phyloP scores from a whole-genome alignment of 2,329 filamentous ascomycete genomes.

The Fusarium sp. region DNA sequence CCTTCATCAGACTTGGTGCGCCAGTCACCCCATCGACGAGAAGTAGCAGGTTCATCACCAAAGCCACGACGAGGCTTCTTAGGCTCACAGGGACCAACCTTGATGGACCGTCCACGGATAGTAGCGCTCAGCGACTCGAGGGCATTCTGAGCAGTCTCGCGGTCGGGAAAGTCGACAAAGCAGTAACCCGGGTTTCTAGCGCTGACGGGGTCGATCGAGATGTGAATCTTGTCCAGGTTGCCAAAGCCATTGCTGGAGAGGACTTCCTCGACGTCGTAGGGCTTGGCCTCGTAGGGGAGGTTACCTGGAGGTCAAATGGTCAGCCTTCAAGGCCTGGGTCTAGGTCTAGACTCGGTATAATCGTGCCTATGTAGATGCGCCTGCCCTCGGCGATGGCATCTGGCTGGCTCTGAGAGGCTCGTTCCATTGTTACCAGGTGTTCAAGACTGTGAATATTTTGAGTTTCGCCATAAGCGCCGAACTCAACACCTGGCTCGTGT shows the following conservation, averaged over 20 bases:
- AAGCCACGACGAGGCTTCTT: conserved; percentile 48
- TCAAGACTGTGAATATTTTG: background rate
- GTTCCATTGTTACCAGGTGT: conserved; percentile 18
- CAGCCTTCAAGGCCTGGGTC: background rate
- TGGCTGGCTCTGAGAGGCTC: background rate
- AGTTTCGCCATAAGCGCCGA: background rate
- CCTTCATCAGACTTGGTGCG: conserved; percentile 32
- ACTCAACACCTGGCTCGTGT: background rate
- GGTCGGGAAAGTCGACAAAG: conserved; percentile 73
- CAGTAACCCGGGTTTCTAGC: conserved; percentile 79
- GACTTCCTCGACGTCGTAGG: conserved; percentile 70
- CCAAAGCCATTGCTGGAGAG: conserved; percentile 57
- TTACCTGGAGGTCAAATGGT: conserved; percentile 49
- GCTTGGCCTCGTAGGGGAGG: conserved; percentile 64
- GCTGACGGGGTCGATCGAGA: conserved; percentile 75
- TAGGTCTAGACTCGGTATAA: background rate
- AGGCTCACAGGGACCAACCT: conserved; percentile 73
- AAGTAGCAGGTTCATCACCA: conserved; percentile 35
- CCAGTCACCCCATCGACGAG: conserved; percentile 60
- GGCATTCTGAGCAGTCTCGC: conserved; percentile 62
- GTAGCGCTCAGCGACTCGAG: conserved; percentile 65
- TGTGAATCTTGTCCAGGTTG: conserved; percentile 67
- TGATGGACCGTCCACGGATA: conserved; percentile 68
- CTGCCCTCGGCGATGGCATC: conserved; percentile 44
- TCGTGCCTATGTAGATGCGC: conserved; percentile 66